phyloP scores from a whole-genome alignment of 495 filamentous ascomycete genomes.

The Hypoxylon fuscum region DNA sequence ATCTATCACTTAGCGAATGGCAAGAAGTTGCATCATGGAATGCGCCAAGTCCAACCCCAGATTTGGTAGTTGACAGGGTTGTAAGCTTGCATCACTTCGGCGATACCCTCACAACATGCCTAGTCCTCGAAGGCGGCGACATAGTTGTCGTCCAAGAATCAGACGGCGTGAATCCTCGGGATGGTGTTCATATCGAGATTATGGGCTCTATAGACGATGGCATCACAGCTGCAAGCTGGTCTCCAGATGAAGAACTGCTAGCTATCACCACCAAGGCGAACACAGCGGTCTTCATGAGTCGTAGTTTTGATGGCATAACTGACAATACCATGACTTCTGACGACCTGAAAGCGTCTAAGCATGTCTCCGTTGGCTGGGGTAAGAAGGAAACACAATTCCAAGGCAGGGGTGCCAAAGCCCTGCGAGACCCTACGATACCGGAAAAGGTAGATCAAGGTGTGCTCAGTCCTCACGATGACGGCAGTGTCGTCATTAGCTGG shows the following conservation, averaged over 20 bases:
- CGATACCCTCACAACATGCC: constrained; percentile 76
- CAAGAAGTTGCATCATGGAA: constrained; percentile 84
- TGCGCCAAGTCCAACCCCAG: constrained; percentile 74
- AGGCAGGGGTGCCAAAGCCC: constrained; percentile 81
- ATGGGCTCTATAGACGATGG: constrained; percentile 92
- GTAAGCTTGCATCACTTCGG: constrained; percentile 83
- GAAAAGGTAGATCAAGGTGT: constrained; percentile 89
- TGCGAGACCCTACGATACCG: constrained; percentile 92
- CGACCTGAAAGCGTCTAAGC: constrained; percentile 87
- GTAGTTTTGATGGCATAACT: constrained; percentile 83
- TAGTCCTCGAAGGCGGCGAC: constrained; percentile 90
- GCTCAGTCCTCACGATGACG: constrained; percentile 75
- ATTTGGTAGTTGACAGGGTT: constrained; percentile 74
- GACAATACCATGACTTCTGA: constrained; percentile 74
- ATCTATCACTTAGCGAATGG: constrained; percentile 41
- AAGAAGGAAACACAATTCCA: constrained; percentile 98
- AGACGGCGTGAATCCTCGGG: constrained; percentile 56
- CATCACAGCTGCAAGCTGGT: constrained; percentile 90
- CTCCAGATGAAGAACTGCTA: constrained; percentile 91
- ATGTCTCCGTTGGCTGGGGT: constrained; percentile 98
- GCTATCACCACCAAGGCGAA: constrained; percentile 80
- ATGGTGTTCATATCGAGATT: constrained; percentile 79
- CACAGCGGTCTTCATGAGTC: constrained; percentile 91
- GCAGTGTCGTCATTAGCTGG: constrained; percentile 80
- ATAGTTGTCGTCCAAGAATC: constrained; percentile 85